phyloP scores from a whole-genome alignment of 139 green algal genomes.

The Closterium sp. region DNA sequence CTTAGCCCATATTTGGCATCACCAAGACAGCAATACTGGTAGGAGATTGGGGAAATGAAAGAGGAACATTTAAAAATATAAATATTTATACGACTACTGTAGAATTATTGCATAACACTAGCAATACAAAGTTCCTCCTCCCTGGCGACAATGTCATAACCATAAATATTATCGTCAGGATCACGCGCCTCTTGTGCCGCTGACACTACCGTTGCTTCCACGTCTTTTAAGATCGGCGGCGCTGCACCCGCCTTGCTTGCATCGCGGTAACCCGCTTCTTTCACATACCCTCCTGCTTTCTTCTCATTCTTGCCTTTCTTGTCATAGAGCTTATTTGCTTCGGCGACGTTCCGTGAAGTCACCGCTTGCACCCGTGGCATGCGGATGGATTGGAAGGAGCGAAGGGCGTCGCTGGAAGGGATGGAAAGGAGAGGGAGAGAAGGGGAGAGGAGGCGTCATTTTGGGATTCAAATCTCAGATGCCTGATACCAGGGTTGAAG shows the following conservation, averaged over 20 bases:
- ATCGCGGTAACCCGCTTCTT: background rate
- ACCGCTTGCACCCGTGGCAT: background rate
- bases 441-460: too few relatives aligned
- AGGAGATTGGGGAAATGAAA: too few relatives aligned
- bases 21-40: too few relatives aligned
- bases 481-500: too few relatives aligned
- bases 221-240: background rate
- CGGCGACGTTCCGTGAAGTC: background rate
- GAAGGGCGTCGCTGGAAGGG: background rate
- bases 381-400: background rate
- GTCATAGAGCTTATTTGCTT: background rate
- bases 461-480: too few relatives aligned
- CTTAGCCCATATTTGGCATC: too few relatives aligned
- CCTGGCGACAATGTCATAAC: background rate
- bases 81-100: too few relatives aligned
- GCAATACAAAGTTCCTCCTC: background rate
- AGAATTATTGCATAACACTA: background rate
- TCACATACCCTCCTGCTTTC: too few relatives aligned
- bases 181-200: background rate
- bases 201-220: background rate
- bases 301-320: background rate
- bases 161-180: background rate
- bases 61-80: too few relatives aligned
- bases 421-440: too few relatives aligned
- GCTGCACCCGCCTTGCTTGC: background rate